Evolutionary conservation across 1,284 basidiomycete species (phyloP).

Genomic region (Irpex sp.): DNA sequence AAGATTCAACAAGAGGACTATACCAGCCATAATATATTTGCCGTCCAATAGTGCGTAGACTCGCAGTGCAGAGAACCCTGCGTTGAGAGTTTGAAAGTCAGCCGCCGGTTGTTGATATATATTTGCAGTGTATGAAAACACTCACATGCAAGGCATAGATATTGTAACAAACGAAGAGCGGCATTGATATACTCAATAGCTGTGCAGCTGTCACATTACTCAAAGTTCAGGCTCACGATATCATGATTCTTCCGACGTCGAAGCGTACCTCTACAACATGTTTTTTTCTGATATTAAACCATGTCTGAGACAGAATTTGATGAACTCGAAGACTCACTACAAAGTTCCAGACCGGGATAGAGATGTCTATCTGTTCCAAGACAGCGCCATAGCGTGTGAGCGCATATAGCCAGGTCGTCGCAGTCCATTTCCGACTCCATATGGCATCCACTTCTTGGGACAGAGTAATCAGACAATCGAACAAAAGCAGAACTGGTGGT

Average conservation of each 20-base stretch:
- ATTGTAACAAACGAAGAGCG: neutral
- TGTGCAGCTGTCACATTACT: neutral
- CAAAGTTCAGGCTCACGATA: neutral
- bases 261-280: neutral
- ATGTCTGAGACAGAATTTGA: neutral
- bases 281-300: no score
- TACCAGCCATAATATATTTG: neutral
- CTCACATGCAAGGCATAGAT: neutral
- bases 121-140: neutral
- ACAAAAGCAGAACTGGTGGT: neutral
- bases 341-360: neutral
- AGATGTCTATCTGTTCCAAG: neutral
- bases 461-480: neutral
- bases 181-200: neutral
- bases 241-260: no score
- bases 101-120: no score
- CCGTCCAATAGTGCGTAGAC: neutral
- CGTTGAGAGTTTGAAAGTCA: neutral
- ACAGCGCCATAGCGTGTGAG: neutral
- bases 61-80: neutral
- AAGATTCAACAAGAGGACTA: neutral
- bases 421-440: neutral
- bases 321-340: neutral
- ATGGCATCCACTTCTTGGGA: neutral
- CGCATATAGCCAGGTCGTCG: neutral